These are phyloP conservation scores for Tulasnella sp. DNA, from an alignment of 768 basidiomycete species.

Conservation along the genomic window DNA sequence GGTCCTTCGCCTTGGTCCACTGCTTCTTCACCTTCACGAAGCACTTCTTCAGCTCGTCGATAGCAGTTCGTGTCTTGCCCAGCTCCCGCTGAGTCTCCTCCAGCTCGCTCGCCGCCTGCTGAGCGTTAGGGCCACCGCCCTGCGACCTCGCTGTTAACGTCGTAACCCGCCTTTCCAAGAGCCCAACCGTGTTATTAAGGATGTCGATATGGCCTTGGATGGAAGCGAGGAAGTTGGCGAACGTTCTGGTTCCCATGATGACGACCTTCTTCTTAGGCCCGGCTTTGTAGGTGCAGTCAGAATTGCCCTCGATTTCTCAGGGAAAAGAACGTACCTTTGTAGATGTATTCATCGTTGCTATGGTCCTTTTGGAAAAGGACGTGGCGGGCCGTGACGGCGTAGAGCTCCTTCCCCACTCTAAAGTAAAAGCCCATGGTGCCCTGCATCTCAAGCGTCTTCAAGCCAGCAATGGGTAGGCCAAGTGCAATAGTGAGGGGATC, in stretches of 20 bases:
- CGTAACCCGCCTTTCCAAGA: constrained; percentile 22
- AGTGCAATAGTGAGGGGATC: constrained; percentile 1
- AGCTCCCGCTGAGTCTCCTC: constrained; percentile 20
- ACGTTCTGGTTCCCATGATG: constrained; percentile 28
- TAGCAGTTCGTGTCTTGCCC: constrained; percentile 19
- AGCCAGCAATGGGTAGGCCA: constrained; percentile 24
- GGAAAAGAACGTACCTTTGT: constrained; percentile 27
- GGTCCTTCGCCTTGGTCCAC: constrained; percentile 26
- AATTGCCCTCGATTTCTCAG: constrained; percentile 23
- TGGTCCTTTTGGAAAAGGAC: constrained; percentile 15
- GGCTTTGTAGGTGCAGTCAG: constrained; percentile 24
- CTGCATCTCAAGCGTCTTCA: constrained; percentile 22
- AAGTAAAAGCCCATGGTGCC: constrained; percentile 30
- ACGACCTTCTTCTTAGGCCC: constrained; percentile 30
- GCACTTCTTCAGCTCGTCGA: constrained; percentile 28
- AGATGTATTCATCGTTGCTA: constrained; percentile 24
- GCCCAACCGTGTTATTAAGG: constrained; percentile 18
- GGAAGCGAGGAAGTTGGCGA: constrained; percentile 25
- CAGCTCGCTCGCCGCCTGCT: constrained; percentile 21
- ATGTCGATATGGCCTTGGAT: constrained; percentile 27
- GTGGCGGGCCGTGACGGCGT: constrained; percentile 20
- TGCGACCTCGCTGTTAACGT: constrained; percentile 19
- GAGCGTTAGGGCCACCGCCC: constrained; percentile 19
- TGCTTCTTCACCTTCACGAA: constrained; percentile 26
- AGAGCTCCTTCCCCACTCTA: constrained; percentile 19